Conservation (phyloP, 371 early-diverging fungal species). For the Vairimorpha ceranae region DNA sequence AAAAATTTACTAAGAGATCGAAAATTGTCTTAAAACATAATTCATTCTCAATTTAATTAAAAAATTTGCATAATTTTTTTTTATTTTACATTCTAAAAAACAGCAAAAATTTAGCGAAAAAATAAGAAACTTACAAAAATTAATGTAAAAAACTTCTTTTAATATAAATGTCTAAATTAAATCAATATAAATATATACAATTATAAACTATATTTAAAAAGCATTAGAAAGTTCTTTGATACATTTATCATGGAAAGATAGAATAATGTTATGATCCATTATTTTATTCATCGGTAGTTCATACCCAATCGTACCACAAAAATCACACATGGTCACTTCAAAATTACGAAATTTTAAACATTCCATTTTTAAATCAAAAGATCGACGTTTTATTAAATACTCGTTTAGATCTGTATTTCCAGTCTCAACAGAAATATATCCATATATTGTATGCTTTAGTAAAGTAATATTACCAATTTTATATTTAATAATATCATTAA, state of each 20-base stretch:
- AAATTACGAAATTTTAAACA: background rate
- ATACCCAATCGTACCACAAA: background rate
- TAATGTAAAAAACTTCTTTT: too few relatives aligned
- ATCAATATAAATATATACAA: too few relatives aligned
- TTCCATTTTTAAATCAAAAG: background rate
- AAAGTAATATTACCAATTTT: background rate
- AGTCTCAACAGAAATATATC: background rate
- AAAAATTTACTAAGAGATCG: too few relatives aligned
- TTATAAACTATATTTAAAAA: too few relatives aligned
- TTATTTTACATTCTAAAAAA: too few relatives aligned
- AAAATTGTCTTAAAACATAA: too few relatives aligned
- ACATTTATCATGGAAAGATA: constrained; percentile 1
- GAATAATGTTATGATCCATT: background rate
- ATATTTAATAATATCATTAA: background rate
- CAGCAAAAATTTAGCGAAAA: too few relatives aligned
- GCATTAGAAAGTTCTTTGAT: background rate
- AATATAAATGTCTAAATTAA: too few relatives aligned
- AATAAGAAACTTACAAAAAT: too few relatives aligned
- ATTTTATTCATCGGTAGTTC: background rate
- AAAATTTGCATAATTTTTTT: too few relatives aligned
- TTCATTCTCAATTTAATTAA: too few relatives aligned
- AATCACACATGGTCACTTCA: background rate
- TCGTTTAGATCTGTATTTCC: background rate
- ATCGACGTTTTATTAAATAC: background rate
- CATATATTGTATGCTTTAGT: background rate